Base-by-base conservation (phyloP, 441 rosid species). In the Populus hybrid region DNA sequence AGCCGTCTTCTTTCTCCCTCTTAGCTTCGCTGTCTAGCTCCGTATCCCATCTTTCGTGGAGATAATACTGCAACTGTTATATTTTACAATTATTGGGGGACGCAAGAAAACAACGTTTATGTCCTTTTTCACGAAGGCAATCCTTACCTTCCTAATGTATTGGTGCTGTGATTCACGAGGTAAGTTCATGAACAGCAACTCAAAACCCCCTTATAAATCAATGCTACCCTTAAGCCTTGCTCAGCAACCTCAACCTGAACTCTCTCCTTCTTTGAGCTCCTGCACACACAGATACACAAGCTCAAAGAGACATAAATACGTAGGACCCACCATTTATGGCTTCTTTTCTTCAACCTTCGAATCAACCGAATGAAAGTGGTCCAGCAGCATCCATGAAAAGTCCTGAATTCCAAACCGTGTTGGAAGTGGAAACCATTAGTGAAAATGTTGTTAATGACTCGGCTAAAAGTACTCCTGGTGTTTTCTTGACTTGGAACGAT, bases 401-500 rank as follows among this genome's bases (percentile, higher is more conserved):
- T 4, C 14, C 57, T 46, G 57, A 14, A 46, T 26, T 46, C 57
- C 57, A 46, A 46, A 46, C 57, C 57, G 6, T 7, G 1, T 46
- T 46, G 57, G 57, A 46, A 46, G 57, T 46, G 20, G 57, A 46
- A 46, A 14, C 57, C 57, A 46, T 46, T 12, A 46, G 57, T 14
- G 0, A 46, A 46, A 46, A 46, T 46, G 57, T 7, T 14, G 6
- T 14, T 46, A 46, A 46, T 46, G 7, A 46, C 57, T 46, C 57
- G 5, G 57, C 20, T 46, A 46, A 46, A 46, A 46, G 57, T 14
- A 14, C 57, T 46, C 57, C 57, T 14, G 84, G 80, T 0, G 11
- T 89, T 76, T 82, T 74, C 82, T 36, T 88, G 76, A 88, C 88
- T 4, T 88, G 92, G 91, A 78, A 82, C 35, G 90, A 85, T 38